Conservation (phyloP, 306 rosid genomes). For the Sicyos baderoa region DNA sequence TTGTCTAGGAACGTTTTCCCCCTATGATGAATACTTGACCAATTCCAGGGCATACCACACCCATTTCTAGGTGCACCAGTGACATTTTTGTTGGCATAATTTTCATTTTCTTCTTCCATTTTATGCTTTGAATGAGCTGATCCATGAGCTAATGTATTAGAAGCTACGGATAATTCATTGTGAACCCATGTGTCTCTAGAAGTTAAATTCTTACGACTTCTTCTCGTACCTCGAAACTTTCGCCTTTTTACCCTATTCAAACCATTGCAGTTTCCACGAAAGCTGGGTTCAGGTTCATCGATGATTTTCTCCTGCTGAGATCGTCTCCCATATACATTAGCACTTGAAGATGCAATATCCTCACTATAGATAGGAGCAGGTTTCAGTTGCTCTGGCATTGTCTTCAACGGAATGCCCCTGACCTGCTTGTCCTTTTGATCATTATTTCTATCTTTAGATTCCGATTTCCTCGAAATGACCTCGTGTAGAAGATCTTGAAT, state of each 20-base stretch:
- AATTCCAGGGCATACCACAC: slow-evolving; percentile 97
- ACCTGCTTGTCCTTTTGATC: slow-evolving; percentile 63
- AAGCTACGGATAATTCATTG: slow-evolving; percentile 83
- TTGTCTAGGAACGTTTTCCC: slow-evolving; percentile 81
- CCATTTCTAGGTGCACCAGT: slow-evolving; percentile 81
- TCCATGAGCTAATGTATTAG: slow-evolving; percentile 65
- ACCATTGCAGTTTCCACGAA: slow-evolving; percentile 49
- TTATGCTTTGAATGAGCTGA: slow-evolving; percentile 46
- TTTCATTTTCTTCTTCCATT: slow-evolving; percentile 52
- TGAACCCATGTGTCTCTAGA: slow-evolving; percentile 71
- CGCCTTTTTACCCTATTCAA: slow-evolving; percentile 62
- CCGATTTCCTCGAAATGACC: slow-evolving; percentile 52
- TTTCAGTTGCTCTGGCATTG: slow-evolving; percentile 66
- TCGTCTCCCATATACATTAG: slow-evolving; percentile 46
- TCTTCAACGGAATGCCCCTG: slow-evolving; percentile 47
- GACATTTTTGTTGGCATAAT: slow-evolving; percentile 48
- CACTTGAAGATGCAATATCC: slow-evolving; percentile 71
- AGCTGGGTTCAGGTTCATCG: slow-evolving; percentile 52
- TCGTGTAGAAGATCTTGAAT: slow-evolving; percentile 47
- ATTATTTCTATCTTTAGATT: slow-evolving; percentile 51
- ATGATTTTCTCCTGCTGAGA: slow-evolving; percentile 42
- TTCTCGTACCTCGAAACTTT: slow-evolving; percentile 61
- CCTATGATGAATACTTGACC: slow-evolving; percentile 95
- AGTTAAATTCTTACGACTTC: slow-evolving; percentile 47
- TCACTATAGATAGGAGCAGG: slow-evolving; percentile 63